Evolutionary conservation across 148 eudicot species (phyloP).

Genomic region (Rhododendron henanense): DNA sequence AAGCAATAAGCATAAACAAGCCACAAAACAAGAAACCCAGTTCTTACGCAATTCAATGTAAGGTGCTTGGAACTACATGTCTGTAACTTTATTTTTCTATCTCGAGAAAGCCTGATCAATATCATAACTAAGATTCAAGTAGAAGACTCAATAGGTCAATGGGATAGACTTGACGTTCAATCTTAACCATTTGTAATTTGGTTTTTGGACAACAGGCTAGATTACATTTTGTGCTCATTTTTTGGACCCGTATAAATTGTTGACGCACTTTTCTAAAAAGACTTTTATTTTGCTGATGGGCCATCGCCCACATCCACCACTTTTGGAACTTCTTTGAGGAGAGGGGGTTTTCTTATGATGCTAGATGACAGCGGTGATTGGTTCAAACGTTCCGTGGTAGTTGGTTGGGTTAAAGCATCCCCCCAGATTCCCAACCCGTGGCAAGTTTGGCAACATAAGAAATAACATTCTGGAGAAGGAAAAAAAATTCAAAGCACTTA

Average conservation of each 20-base stretch:
- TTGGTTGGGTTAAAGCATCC: not conserved
- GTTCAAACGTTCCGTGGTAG: not conserved
- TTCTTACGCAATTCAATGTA: not conserved
- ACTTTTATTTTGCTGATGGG: not conserved
- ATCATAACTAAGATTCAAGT: not conserved
- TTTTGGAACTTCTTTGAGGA: not conserved
- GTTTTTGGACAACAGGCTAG: not conserved
- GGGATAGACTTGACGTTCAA: not conserved
- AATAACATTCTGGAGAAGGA: not conserved
- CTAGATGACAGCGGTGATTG: not conserved
- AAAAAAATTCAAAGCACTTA: not conserved
- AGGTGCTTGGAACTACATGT: not conserved
- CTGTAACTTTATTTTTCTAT: not conserved
- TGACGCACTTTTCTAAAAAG: not conserved
- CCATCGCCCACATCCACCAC: not conserved
- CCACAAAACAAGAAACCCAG: not conserved
- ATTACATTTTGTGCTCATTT: not conserved
- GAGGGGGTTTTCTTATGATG: not conserved
- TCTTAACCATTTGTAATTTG: not conserved
- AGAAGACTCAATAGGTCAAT: not conserved
- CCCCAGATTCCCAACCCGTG: not conserved
- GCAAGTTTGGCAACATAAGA: too few relatives aligned
- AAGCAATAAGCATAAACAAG: not conserved
- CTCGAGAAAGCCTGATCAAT: not conserved
- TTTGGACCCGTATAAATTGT: not conserved